These are phyloP conservation scores for Petunia axillaris DNA, from an alignment of 257 asterid genomes.

Conservation along the genomic window DNA sequence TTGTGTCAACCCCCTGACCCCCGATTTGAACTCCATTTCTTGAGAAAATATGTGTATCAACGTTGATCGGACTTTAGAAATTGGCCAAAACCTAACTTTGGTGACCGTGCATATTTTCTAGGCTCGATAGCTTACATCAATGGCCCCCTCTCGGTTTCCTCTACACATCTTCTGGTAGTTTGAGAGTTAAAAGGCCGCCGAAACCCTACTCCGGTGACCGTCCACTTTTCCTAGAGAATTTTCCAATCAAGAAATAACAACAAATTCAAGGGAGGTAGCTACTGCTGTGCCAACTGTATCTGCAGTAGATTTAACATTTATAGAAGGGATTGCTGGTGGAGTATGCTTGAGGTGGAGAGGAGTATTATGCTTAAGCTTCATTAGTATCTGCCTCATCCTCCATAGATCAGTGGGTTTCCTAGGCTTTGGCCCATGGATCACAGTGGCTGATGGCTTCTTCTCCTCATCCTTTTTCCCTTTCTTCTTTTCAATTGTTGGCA, in stretches of 20 bases:
- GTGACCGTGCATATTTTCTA: too few species aligned
- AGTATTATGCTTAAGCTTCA: constrained; percentile 75
- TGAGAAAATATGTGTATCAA: too few species aligned
- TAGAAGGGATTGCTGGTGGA: constrained; percentile 37
- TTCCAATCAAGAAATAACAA: constrained; percentile 53
- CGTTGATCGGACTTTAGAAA: too few species aligned
- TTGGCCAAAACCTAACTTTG: too few species aligned
- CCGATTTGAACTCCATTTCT: too few species aligned
- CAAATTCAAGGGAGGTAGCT: constrained; percentile 35
- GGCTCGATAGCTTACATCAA: too few species aligned
- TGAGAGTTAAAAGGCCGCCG: too few species aligned
- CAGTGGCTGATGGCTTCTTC: constrained; percentile 54
- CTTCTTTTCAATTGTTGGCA: constrained; percentile 58
- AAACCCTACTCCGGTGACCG: too few species aligned
- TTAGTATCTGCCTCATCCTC: constrained; percentile 73
- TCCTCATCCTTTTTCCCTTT: constrained; percentile 66
- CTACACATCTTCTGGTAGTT: too few species aligned
- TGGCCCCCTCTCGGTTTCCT: too few species aligned
- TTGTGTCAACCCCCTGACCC: too few species aligned
- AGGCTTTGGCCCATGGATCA: constrained; percentile 86
- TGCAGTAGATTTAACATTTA: constrained; percentile 32
- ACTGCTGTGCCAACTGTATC: constrained; percentile 35
- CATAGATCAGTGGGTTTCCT: constrained; percentile 75
- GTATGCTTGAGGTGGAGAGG: constrained; percentile 70
- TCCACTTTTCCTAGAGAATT: background rate